These are phyloP conservation scores for Lachancea fermentati DNA, from an alignment of 805 yeast genomes.

Conservation along the genomic window DNA sequence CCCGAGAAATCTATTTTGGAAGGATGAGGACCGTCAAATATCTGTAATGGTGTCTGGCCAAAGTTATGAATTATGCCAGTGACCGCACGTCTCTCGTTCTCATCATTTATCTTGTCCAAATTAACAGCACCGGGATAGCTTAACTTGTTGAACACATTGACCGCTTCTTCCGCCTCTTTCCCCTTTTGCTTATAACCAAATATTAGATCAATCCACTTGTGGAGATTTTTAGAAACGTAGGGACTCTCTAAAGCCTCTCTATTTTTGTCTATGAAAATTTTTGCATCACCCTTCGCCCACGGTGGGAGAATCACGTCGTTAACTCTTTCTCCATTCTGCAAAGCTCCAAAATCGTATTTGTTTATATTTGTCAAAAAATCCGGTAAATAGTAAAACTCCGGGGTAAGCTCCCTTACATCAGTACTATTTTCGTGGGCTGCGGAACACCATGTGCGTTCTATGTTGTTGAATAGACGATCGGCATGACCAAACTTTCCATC, in stretches of 20 bases:
- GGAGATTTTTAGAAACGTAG: conserved; percentile 68
- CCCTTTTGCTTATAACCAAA: conserved; percentile 83
- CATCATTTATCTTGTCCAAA: conserved; percentile 67
- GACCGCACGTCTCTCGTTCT: conserved; percentile 64
- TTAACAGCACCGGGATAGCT: conserved; percentile 83
- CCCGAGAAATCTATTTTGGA: conserved; percentile 22
- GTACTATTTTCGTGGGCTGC: conserved; percentile 76
- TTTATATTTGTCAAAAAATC: conserved; percentile 68
- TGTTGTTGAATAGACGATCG: conserved; percentile 69
- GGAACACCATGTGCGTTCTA: conserved; percentile 75
- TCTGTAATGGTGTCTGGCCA: conserved; percentile 81
- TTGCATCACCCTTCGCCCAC: conserved; percentile 80
- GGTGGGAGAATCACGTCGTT: conserved; percentile 67
- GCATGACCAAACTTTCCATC: conserved; percentile 90
- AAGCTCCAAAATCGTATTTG: conserved; percentile 60
- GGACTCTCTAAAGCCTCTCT: conserved; percentile 81
- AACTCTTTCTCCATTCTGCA: conserved; percentile 54
- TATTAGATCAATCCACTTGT: conserved; percentile 79
- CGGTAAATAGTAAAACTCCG: conserved; percentile 80
- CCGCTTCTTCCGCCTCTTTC: conserved; percentile 52
- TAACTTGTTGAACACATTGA: conserved; percentile 77
- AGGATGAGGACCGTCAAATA: conserved; percentile 68
- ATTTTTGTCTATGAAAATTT: conserved; percentile 64
- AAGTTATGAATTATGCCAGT: conserved; percentile 86
- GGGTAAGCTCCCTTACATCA: conserved; percentile 82